These are phyloP conservation scores for Triadica sebifera DNA, from an alignment of 345 rosid species.

Conservation along the genomic window DNA sequence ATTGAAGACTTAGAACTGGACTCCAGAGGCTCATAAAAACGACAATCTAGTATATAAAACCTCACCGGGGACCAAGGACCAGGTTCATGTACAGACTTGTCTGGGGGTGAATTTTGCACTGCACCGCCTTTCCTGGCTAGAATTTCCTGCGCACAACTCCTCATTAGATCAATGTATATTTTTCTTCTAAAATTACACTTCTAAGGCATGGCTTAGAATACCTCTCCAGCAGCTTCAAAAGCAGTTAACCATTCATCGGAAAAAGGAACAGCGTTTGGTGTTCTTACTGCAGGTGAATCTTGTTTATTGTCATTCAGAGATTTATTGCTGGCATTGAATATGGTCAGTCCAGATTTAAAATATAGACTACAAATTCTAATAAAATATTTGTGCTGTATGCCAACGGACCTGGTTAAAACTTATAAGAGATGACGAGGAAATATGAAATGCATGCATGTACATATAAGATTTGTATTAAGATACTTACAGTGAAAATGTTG, in stretches of 20 bases:
- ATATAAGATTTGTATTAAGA: constrained; percentile 19
- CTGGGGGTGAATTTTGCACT: constrained; percentile 84
- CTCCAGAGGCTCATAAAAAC: not conserved
- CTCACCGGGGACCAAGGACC: constrained; percentile 97
- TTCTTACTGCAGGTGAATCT: constrained; percentile 44
- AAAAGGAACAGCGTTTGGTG: constrained; percentile 65
- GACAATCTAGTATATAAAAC: not conserved
- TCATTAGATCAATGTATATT: constrained; percentile 10
- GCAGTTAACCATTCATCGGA: constrained; percentile 97
- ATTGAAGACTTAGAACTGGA: not conserved
- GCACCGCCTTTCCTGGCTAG: constrained; percentile 76
- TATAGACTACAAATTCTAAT: not conserved
- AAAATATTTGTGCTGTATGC: not conserved
- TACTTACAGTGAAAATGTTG: constrained; percentile 39
- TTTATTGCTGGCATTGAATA: constrained; percentile 36
- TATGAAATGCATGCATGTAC: constrained; percentile 9
- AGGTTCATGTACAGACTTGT: constrained; percentile 64
- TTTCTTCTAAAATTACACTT: not conserved
- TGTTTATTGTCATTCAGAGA: constrained; percentile 39
- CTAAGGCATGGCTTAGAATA: constrained; percentile 20
- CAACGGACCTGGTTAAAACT: not conserved
- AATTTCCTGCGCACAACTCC: constrained; percentile 54
- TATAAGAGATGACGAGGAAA: constrained; percentile 3
- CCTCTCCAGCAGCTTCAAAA: constrained; percentile 96
- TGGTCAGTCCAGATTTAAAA: not conserved